Conservation (phyloP, 345 rosid species). For the Populus davidiana region DNA sequence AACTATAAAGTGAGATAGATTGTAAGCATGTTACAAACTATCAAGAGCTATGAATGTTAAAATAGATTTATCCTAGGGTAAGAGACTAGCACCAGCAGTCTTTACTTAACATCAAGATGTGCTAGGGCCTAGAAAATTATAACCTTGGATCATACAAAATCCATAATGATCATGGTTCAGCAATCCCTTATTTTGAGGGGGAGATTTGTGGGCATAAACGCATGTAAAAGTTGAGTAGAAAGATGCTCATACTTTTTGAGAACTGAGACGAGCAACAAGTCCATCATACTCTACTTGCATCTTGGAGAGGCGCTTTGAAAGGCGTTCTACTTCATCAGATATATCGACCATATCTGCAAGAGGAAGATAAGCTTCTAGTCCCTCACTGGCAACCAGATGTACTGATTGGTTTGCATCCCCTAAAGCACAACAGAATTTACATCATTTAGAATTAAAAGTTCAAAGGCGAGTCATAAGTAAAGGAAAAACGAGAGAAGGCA, state of each 20-base stretch:
- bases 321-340: conserved; percentile 85
- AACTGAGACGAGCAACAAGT: conserved; percentile 66
- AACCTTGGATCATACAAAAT: not conserved
- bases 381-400: conserved; percentile 94
- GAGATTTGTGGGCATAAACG: not conserved
- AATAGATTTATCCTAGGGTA: not conserved
- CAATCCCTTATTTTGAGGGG: not conserved
- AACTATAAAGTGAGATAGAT: conserved; percentile 48
- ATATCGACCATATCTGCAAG: conserved; percentile 91
- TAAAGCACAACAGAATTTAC: conserved; percentile 27
- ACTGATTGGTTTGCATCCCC: conserved; percentile 79
- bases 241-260: conserved; percentile 59
- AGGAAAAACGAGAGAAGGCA: not conserved
- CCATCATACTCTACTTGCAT: conserved; percentile 82
- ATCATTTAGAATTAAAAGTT: conserved; percentile 2
- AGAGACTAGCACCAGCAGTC: not conserved
- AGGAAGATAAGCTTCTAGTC: conserved; percentile 94
- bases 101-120: not conserved
- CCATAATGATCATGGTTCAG: not conserved
- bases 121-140: not conserved
- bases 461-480: not conserved
- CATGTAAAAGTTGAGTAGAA: not conserved
- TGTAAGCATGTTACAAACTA: not conserved
- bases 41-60: not conserved
- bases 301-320: conserved; percentile 80